Evolutionary conservation across 371 early-diverging fungal genomes (phyloP), one percentile per base, ranked within the genome.

Genomic region (Rhizopus sp.): DNA sequence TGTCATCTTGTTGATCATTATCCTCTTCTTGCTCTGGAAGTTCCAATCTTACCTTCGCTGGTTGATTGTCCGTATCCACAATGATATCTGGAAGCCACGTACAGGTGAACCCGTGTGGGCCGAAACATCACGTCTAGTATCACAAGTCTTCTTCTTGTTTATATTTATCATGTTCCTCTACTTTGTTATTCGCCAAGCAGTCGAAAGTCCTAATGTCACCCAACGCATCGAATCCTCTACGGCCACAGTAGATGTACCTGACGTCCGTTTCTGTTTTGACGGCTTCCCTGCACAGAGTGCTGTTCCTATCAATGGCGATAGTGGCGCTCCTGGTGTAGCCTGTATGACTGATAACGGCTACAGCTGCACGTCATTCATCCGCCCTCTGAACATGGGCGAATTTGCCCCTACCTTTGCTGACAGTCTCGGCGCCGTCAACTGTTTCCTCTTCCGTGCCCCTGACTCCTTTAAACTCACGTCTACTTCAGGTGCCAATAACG

Each of bases 31-130:
- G 23, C 47, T 78, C n/a, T 78, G 75, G 75, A 66, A 62, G 29
- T 78, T 78, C 59, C 63, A 71, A 46, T 35, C 58, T n/a, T 78
- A 71, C 49, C 31, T 75, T 29, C 55, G 70, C 5, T 73, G 68
- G 69, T 12, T 78, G 16, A 53, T 73, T 9, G 62, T 48, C 0
- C 69, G 70, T 9, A 57, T 75, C 39, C 79, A 78, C 38, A 30
- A 48, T 41, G 79, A 78, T 51, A 70, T 78, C 40, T 78, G 79
- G 79, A 65, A 71, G 47, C 63, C 63, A 17, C 57, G 63, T 62
- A 61, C 70, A 45, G 79, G 79, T 66, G 79, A 78, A 57, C 78
- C 78, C 15, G 31, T 75, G 4, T 78, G 78, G 78, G 78, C 78
- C 39, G 78, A 78, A 55, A 78, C 78, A 4, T 62, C 75, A 8